Conservation (phyloP, 2,329 filamentous ascomycete genomes). For the Fusarium proliferatum region DNA sequence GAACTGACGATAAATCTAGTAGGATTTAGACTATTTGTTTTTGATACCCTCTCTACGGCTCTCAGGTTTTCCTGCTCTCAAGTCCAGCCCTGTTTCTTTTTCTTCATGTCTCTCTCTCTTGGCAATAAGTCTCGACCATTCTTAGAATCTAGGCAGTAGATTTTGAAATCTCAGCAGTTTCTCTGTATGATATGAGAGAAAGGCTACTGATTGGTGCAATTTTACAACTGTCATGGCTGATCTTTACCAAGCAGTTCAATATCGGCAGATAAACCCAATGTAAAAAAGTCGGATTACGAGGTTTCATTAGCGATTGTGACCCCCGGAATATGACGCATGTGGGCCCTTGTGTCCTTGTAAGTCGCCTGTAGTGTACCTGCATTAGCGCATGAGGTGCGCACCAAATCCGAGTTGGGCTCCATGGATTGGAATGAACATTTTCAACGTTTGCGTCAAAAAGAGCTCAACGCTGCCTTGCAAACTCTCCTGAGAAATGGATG, state of each 20-base stretch:
- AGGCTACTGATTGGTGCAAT: not conserved
- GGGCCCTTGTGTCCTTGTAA: conserved; percentile 2
- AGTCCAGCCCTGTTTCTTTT: conserved; percentile 6
- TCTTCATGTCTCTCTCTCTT: conserved; percentile 7
- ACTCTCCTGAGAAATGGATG: not conserved
- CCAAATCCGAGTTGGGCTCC: not conserved
- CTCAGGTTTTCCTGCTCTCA: not conserved
- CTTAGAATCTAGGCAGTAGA: not conserved
- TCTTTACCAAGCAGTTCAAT: not conserved
- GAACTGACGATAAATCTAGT: not conserved
- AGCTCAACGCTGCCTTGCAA: not conserved
- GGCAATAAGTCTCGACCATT: not conserved
- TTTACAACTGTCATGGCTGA: not conserved
- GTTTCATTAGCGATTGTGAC: conserved; percentile 29
- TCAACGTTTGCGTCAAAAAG: not conserved
- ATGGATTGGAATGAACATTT: conserved; percentile 3
- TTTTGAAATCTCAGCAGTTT: not conserved
- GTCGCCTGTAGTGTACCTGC: conserved; percentile 21
- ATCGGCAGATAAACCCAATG: conserved; percentile 11
- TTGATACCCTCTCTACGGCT: not conserved
- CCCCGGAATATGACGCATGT: conserved; percentile 28
- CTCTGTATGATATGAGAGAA: not conserved
- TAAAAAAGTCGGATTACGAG: not conserved
- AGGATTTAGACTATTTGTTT: not conserved
- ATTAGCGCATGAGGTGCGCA: conserved; percentile 14